Conservation (phyloP, 176 grass and related monocot species). For the Musa beccarii region DNA sequence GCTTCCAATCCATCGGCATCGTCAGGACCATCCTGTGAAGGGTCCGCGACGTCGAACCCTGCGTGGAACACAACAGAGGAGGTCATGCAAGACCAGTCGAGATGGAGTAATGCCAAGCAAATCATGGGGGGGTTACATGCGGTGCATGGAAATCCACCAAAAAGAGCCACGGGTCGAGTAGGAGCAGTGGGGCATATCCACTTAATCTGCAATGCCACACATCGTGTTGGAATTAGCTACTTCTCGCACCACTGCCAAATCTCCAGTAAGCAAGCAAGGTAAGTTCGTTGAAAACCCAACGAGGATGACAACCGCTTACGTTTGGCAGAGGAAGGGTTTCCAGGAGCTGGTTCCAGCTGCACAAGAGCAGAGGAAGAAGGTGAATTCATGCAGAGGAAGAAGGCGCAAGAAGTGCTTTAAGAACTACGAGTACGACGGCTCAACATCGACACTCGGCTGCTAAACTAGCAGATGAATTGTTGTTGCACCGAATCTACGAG, state of each 20-base stretch:
- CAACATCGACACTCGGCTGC: too few relatives aligned
- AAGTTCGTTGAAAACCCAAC: neutral
- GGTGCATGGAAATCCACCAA: too few relatives aligned
- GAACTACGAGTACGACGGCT: neutral
- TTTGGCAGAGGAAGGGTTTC: conserved; percentile 83
- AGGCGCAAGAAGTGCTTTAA: neutral
- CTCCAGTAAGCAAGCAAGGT: too few relatives aligned
- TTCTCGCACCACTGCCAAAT: neutral
- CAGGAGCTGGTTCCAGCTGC: conserved; percentile 82
- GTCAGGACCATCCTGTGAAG: conserved; percentile 68
- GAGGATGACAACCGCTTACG: conserved; percentile 38
- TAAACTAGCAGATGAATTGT: too few relatives aligned
- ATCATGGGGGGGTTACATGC: too few relatives aligned
- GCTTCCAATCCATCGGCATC: conserved; percentile 70
- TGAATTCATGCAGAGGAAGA: too few relatives aligned
- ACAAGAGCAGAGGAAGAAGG: conserved; percentile 12
- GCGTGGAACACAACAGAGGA: neutral
- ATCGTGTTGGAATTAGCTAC: neutral
- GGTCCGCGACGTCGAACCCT: conserved; percentile 91
- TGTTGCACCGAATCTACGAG: too few relatives aligned
- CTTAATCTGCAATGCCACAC: too few relatives aligned
- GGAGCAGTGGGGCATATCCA: too few relatives aligned
- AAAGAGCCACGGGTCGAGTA: too few relatives aligned
- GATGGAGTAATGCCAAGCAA: too few relatives aligned
- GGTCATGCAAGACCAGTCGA: too few relatives aligned